A percentile compares a stretch with the other conserved stretches of the same genome.
phyloP scores from a whole-genome alignment of 2,329 filamentous ascomycete species.

The Paecilomyces niveus region DNA sequence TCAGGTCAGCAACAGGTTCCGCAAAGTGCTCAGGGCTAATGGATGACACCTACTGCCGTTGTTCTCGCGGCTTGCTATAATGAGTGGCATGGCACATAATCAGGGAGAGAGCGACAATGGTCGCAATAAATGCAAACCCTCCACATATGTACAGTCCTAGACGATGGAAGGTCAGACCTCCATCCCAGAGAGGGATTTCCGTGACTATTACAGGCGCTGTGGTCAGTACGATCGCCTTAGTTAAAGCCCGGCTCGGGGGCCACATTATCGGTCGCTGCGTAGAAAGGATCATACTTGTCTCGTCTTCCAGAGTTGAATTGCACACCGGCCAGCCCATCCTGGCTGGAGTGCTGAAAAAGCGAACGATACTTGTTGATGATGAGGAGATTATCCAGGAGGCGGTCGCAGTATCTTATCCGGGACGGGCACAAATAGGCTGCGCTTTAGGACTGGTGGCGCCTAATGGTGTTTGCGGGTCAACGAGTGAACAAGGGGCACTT shows the following conservation, averaged over 20 bases:
- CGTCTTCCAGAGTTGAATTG: slow-evolving; percentile 44
- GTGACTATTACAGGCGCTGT: slow-evolving; percentile 22
- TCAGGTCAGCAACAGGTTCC: slow-evolving; percentile 2
- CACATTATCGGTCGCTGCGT: background rate
- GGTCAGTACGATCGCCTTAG: background rate
- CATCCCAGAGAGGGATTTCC: slow-evolving; percentile 47
- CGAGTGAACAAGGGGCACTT: background rate
- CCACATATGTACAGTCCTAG: slow-evolving; percentile 49
- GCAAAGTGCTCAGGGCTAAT: background rate
- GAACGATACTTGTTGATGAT: background rate
- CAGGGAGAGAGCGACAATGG: slow-evolving; percentile 45
- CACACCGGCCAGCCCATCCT: slow-evolving; percentile 41
- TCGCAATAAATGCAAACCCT: slow-evolving; percentile 46
- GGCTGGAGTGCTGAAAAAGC: background rate
- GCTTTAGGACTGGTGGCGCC: background rate
- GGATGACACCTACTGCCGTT: slow-evolving; percentile 45
- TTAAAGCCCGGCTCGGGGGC: background rate
- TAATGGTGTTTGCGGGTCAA: background rate
- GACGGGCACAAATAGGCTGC: background rate
- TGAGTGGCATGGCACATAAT: slow-evolving; percentile 53
- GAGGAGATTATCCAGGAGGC: background rate
- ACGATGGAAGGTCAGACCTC: slow-evolving; percentile 49
- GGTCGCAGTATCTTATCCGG: background rate
- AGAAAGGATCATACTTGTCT: slow-evolving; percentile 27
- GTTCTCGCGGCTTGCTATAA: slow-evolving; percentile 53